Evolutionary conservation across 148 eudicot species (phyloP), one percentile per base, ranked within the genome.

Genomic region (Rhododendron henanense): DNA sequence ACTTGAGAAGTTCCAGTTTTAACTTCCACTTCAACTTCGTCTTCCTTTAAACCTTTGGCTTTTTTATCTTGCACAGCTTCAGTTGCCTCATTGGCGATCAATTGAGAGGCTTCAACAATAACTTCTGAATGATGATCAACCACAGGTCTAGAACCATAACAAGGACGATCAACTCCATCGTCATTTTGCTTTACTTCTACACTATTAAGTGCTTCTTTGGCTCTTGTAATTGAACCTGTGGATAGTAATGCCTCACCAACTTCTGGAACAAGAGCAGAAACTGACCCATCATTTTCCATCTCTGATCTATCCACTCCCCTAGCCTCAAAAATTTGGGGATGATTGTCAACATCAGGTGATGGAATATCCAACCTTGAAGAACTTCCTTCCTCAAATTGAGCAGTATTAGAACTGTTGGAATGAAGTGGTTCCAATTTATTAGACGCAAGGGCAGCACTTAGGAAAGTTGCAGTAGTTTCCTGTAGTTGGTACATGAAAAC

Each of bases 361-460:
- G 83, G 81, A 48, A 59, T 81, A 82, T 78, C 53, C 80, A 85
- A 47, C 57, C 87, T 84, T 75, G 91, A 86, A 67, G 90, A 90
- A 86, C 80, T 84, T 57, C 90, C 93, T 83, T 87, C 84, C 73
- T 89, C 89, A 80, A 78, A 50, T 84, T 90, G 35, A 83, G 87
- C 78, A 31, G 84, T 13, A 57, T 35, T 35, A 84, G 92, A 85
- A 55, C 83, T 59, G 75, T 77, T 85, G 81, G 88, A 41, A 71
- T 53, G 85, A 77, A 23, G 84, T n/a, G 87, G 84, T 77, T 85
- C 92, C 84, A 78, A 51, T 61, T 89, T 90, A 48, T 84, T 85
- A 48, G 93, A 86, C 78, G 92, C 90, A 85, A 93, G 93, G 75
- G 94, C 93, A 16, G 94, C 93, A 89, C 90, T 88, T 73, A 93